A percentile compares a stretch with the other conserved stretches of the same genome.
Conservation (phyloP, 176 grass and related monocot species). For the Phoenix dactylifera region DNA sequence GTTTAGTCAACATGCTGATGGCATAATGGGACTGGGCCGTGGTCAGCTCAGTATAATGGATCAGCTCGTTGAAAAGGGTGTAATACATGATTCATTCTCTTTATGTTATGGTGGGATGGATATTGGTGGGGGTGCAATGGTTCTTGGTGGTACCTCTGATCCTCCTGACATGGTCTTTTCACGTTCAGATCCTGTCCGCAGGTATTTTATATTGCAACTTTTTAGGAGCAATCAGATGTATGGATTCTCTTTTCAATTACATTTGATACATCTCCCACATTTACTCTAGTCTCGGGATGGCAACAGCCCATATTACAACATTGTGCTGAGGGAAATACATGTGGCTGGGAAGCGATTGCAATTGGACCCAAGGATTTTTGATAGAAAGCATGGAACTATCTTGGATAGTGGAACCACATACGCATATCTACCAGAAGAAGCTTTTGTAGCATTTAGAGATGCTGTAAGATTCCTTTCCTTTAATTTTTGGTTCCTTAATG, state of each 20-base stretch:
- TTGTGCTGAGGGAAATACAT: conserved; percentile 91
- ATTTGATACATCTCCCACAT: conserved; percentile 39
- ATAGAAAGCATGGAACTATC: conserved; percentile 76
- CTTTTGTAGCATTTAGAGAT: conserved; percentile 83
- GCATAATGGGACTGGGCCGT: conserved; percentile 92
- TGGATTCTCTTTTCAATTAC: conserved; percentile 24
- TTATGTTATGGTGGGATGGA: conserved; percentile 99
- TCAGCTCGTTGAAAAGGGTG: conserved; percentile 81
- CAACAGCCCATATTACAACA: conserved; percentile 97
- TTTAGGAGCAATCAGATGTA: conserved; percentile 7
- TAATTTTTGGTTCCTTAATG: not conserved
- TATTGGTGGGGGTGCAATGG: conserved; percentile 93
- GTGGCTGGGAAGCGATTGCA: conserved; percentile 72
- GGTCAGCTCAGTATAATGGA: conserved; percentile 97
- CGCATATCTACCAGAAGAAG: conserved; percentile 89
- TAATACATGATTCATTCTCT: conserved; percentile 93
- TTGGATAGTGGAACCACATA: conserved; percentile 99
- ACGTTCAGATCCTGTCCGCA: conserved; percentile 66
- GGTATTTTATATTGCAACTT: conserved; percentile 30
- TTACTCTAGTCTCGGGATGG: conserved; percentile 49
- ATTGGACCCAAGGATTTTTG: conserved; percentile 59
- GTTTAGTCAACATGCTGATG: conserved; percentile 97
- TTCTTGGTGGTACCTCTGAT: conserved; percentile 72
- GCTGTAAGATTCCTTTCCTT: conserved; percentile 49
- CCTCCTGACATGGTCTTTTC: conserved; percentile 72